These are phyloP conservation scores for Xenosphaeropsis pyriputrescens DNA, from an alignment of 2,329 filamentous ascomycete species.

Conservation along the genomic window DNA sequence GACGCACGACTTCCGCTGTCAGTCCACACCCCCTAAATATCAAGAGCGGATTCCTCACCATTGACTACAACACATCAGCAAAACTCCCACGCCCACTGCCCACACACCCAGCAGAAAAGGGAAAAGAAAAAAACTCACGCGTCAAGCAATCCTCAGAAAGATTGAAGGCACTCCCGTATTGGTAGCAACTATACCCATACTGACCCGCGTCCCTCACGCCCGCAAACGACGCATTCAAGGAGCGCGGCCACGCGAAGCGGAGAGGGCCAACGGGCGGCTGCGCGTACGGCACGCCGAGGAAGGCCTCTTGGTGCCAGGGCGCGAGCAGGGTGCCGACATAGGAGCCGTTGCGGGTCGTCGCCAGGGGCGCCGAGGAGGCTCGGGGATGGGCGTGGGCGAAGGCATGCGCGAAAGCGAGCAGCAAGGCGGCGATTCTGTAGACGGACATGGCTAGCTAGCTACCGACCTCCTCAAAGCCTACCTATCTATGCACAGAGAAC, in stretches of 20 bases:
- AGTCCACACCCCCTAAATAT: not conserved
- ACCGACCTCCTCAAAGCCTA: no score
- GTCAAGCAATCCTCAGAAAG: slow-evolving; percentile 34
- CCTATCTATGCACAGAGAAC: no score
- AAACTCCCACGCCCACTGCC: no score
- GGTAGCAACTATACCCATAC: slow-evolving; percentile 30
- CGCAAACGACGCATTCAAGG: slow-evolving; percentile 23
- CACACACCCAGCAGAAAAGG: slow-evolving; percentile 6
- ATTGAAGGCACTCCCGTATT: slow-evolving; percentile 23
- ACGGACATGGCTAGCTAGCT: no score
- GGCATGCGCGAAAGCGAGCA: no score
- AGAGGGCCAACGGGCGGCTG: slow-evolving; percentile 8
- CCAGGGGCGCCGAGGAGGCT: slow-evolving; percentile 6
- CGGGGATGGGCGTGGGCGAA: no score
- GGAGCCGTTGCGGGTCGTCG: slow-evolving; percentile 10
- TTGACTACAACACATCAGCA: no score
- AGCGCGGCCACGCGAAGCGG: slow-evolving; percentile 21
- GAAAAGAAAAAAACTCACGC: slow-evolving; percentile 6
- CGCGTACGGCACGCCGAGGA: slow-evolving; percentile 5
- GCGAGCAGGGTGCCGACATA: slow-evolving; percentile 10
- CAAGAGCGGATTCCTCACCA: no score
- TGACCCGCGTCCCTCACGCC: slow-evolving; percentile 23
- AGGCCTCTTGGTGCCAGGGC: slow-evolving; percentile 11
- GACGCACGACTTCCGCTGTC: slow-evolving; percentile 23
- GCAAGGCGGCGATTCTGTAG: no score